Evolutionary conservation across 768 basidiomycete genomes (phyloP).

Genomic region (Trametes maxima): DNA sequence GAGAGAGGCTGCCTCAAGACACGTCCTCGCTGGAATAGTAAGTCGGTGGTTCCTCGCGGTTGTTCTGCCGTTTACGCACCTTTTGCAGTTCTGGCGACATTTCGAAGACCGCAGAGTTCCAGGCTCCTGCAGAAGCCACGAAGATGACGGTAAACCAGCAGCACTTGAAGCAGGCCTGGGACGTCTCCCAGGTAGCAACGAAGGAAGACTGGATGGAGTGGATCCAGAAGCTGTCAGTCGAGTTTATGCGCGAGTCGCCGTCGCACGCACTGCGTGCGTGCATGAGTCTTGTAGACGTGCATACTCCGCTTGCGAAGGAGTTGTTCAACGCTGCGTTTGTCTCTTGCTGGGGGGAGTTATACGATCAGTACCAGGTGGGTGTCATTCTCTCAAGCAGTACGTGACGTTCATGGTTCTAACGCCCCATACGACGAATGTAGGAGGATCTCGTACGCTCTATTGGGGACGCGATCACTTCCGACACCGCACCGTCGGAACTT

Average conservation of each 20-base stretch:
- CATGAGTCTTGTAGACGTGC: conserved; percentile 89
- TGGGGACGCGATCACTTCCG: conserved; percentile 79
- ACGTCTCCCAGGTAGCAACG: conserved; percentile 72
- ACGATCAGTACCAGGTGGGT: conserved; percentile 91
- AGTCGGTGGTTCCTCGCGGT: conserved; percentile 27
- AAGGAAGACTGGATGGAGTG: conserved; percentile 93
- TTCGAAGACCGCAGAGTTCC: conserved; percentile 66
- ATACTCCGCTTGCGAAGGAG: conserved; percentile 89
- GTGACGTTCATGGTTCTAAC: conserved; percentile 1
- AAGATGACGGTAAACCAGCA: conserved; percentile 96
- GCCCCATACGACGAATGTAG: conserved; percentile 40
- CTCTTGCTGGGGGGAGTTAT: conserved; percentile 95
- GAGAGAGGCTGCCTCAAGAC: conserved; percentile 91
- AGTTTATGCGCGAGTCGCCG: conserved; percentile 98
- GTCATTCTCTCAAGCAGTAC: not conserved
- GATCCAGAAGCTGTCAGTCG: conserved; percentile 90
- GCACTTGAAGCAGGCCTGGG: conserved; percentile 97
- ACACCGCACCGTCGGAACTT: conserved; percentile 79
- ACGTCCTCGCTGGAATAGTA: conserved; percentile 11
- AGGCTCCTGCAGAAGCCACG: conserved; percentile 77
- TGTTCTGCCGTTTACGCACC: conserved; percentile 50
- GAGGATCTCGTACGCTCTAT: conserved; percentile 94
- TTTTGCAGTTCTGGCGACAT: conserved; percentile 54
- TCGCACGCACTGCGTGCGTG: conserved; percentile 98
- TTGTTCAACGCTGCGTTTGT: conserved; percentile 98